phyloP scores from a whole-genome alignment of 2,329 filamentous ascomycete species.

The Verticillium longisporum region DNA sequence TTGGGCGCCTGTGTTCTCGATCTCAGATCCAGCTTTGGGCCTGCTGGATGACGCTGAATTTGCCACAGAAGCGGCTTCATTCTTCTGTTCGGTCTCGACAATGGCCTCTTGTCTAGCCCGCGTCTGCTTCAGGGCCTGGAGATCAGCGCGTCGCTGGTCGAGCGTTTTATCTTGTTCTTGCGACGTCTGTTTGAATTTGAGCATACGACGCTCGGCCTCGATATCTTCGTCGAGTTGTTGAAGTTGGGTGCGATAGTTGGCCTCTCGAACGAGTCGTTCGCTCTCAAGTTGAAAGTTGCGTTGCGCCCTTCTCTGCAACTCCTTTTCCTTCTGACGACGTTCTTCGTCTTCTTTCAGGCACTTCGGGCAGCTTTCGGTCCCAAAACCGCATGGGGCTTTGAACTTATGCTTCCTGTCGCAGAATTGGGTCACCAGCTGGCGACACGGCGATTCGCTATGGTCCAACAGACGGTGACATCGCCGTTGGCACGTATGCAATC shows the following conservation, averaged over 20 bases:
- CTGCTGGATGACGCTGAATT: not conserved
- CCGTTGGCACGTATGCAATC: conserved; percentile 49
- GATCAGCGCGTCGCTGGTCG: conserved; percentile 36
- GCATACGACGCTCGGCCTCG: conserved; percentile 33
- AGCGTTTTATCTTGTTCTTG: conserved; percentile 35
- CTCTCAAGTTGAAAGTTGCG: conserved; percentile 45
- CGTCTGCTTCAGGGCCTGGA: conserved; percentile 30
- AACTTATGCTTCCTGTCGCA: conserved; percentile 48
- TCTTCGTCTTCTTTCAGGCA: conserved; percentile 47
- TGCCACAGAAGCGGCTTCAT: not conserved
- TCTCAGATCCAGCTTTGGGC: not conserved
- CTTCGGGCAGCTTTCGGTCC: conserved; percentile 32
- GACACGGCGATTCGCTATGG: conserved; percentile 41
- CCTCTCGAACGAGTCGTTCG: conserved; percentile 34
- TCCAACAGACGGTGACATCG: conserved; percentile 57
- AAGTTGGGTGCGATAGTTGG: conserved; percentile 35
- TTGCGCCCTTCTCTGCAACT: conserved; percentile 31
- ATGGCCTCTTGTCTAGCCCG: conserved; percentile 13
- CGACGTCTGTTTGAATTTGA: conserved; percentile 37
- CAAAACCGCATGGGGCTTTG: conserved; percentile 36
- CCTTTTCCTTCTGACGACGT: conserved; percentile 29
- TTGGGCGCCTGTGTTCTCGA: conserved; percentile 20
- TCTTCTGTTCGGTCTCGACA: conserved; percentile 5
- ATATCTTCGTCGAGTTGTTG: conserved; percentile 48
- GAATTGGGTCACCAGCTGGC: conserved; percentile 25